phyloP scores from a whole-genome alignment of 2,329 filamentous ascomycete species.

The Talaromyces verruculosus region DNA sequence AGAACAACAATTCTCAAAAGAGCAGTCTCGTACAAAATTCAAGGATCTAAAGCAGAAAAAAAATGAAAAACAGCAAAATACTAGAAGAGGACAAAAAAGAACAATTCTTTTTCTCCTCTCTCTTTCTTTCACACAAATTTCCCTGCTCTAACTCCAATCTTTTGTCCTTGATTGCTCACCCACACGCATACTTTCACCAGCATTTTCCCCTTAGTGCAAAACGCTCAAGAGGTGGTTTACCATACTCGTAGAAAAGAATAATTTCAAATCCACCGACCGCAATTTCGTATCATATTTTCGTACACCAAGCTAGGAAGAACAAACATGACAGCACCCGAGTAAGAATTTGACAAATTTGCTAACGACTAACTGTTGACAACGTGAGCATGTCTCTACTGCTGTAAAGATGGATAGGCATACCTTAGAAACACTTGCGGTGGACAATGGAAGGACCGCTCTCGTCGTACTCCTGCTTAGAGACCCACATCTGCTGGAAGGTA shows the following conservation, averaged over 20 bases:
- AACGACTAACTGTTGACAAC: conserved; percentile 3
- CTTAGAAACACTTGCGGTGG: conserved; percentile 99
- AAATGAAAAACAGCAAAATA: not conserved
- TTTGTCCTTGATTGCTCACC: conserved; percentile 8
- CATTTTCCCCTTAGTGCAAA: conserved; percentile 20
- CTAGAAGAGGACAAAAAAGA: not conserved
- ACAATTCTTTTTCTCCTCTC: not conserved
- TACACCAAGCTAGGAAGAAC: conserved; percentile 44
- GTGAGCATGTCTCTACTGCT: not conserved
- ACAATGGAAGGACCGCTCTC: conserved; percentile 99
- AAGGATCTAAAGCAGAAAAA: not conserved
- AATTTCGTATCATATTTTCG: conserved; percentile 41
- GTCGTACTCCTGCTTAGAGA: conserved; percentile 99
- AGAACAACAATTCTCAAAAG: conserved; percentile 11
- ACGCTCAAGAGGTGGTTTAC: conserved; percentile 38
- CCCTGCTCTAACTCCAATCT: conserved; percentile 32
- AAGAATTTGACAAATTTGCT: conserved; percentile 26
- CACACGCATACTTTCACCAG: conserved; percentile 17
- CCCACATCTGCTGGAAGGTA: conserved; percentile 99
- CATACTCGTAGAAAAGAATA: conserved; percentile 23
- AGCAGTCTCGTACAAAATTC: conserved; percentile 5
- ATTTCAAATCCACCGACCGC: conserved; percentile 30
- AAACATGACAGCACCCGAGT: conserved; percentile 31
- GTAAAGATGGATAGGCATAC: conserved; percentile 32
- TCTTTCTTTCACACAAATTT: conserved; percentile 27